Evolutionary conservation across 148 eudicot genomes (phyloP).

Genomic region (Amaranthus palmeri): DNA sequence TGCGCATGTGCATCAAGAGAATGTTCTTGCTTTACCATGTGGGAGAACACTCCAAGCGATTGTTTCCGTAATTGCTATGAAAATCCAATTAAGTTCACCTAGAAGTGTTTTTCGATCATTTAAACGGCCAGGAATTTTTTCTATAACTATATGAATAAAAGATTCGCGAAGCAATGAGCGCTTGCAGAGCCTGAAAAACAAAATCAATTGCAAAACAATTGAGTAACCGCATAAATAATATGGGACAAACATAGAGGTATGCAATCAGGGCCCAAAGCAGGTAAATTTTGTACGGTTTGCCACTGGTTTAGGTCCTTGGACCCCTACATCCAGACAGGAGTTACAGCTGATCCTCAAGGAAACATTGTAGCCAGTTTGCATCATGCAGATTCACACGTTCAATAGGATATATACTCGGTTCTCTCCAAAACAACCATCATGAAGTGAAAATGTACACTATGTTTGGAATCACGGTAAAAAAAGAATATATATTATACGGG

Average conservation of each 20-base stretch:
- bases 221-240: too few relatives aligned
- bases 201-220: not conserved
- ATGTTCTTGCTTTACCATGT: slow-evolving; percentile 46
- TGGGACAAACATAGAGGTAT: not conserved
- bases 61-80: slow-evolving; percentile 93
- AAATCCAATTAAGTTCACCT: slow-evolving; percentile 98
- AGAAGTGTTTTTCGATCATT: slow-evolving; percentile 95
- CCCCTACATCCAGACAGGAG: too few relatives aligned
- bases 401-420: too few relatives aligned
- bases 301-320: too few relatives aligned
- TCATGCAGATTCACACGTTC: too few relatives aligned
- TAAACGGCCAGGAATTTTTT: slow-evolving; percentile 91
- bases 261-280: not conserved
- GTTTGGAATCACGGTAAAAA: too few relatives aligned
- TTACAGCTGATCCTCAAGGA: too few relatives aligned
- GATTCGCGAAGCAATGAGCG: slow-evolving; percentile 81
- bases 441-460: too few relatives aligned
- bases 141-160: slow-evolving; percentile 71
- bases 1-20: too few relatives aligned
- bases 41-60: slow-evolving; percentile 99
- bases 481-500: too few relatives aligned
- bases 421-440: too few relatives aligned
- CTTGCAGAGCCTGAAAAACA: slow-evolving; percentile 69
- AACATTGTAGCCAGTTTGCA: too few relatives aligned
- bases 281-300: not conserved